Conservation (phyloP, 768 basidiomycete species). For the Sistotremastrum suecicum region DNA sequence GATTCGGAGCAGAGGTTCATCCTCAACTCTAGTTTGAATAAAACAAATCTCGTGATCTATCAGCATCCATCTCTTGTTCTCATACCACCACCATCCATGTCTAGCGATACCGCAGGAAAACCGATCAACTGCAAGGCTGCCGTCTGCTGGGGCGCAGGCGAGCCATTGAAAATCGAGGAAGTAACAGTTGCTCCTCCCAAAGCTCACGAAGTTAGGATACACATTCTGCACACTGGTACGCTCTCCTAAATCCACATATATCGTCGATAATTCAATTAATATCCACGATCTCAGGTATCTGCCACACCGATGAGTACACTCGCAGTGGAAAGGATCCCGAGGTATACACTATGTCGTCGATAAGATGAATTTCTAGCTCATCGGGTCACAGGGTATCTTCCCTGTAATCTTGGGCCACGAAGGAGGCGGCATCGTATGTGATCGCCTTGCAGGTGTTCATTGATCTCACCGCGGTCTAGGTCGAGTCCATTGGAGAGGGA, state of each 20-base stretch:
- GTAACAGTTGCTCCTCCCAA: constrained; percentile 88
- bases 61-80: background rate
- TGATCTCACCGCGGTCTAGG: constrained; percentile 28
- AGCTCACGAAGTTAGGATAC: constrained; percentile 85
- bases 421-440: constrained; percentile 69
- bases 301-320: constrained; percentile 97
- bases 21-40: too few species aligned
- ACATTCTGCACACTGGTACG: constrained; percentile 81
- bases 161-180: constrained; percentile 76
- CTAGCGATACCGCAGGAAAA: constrained; percentile 53
- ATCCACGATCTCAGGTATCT: constrained; percentile 46
- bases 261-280: too few species aligned
- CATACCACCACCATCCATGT: constrained; percentile 32
- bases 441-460: constrained; percentile 1
- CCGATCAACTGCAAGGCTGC: constrained; percentile 80
- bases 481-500: constrained; percentile 94
- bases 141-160: constrained; percentile 89
- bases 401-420: constrained; percentile 93
- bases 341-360: constrained; percentile 26
- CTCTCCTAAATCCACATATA: constrained; percentile 1
- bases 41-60: too few species aligned
- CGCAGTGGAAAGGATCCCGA: constrained; percentile 93
- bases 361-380: constrained; percentile 3
- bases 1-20: too few species aligned
- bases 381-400: constrained; percentile 52